These are phyloP conservation scores for Ascomycota sp. DNA, from an alignment of 2,329 filamentous ascomycete genomes.

Conservation along the genomic window DNA sequence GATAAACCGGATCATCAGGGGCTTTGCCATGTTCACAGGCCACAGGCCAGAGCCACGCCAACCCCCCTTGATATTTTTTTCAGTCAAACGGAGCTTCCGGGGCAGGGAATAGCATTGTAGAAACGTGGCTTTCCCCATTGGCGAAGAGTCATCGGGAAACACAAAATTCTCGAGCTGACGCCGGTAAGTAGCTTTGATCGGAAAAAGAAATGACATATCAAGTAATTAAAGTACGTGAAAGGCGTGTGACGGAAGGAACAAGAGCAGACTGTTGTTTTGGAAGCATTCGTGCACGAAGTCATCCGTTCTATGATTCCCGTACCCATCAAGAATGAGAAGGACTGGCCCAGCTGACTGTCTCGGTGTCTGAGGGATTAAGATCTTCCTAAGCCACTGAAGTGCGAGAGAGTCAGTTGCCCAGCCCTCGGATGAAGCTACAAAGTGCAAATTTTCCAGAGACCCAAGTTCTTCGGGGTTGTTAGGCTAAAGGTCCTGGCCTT, in stretches of 20 bases:
- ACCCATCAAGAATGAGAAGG: too few species aligned
- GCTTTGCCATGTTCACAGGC: not conserved
- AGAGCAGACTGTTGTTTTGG: too few species aligned
- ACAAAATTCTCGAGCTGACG: not conserved
- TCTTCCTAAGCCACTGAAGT: too few species aligned
- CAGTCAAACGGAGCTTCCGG: not conserved
- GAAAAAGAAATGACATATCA: not conserved
- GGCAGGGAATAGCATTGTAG: not conserved
- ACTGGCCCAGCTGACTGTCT: too few species aligned
- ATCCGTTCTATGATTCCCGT: too few species aligned
- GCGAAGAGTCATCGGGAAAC: not conserved
- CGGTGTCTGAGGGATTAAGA: too few species aligned
- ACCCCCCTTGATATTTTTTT: not conserved
- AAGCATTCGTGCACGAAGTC: too few species aligned
- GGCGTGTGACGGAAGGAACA: not conserved
- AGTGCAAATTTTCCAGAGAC: too few species aligned
- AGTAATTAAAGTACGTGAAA: not conserved
- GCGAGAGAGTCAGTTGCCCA: too few species aligned
- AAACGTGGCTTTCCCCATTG: not conserved
- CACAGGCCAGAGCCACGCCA: not conserved
- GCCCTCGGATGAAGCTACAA: too few species aligned
- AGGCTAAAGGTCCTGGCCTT: too few species aligned
- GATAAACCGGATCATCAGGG: not conserved
- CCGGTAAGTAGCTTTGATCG: not conserved
- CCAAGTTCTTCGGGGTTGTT: too few species aligned